Conservation (phyloP, 106 monocot species). For the Xerophyta viscosa region DNA sequence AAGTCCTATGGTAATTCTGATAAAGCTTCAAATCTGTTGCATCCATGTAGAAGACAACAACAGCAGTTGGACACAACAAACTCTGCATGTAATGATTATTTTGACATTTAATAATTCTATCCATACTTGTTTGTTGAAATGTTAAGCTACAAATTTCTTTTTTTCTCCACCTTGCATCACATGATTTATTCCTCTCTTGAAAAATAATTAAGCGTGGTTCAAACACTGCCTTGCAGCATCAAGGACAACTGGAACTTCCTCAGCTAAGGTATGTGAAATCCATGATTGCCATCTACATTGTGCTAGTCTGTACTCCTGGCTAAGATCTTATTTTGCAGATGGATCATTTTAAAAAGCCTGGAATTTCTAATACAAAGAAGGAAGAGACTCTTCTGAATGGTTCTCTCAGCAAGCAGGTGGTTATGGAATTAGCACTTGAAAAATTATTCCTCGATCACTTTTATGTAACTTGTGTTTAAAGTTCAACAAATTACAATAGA, state of each 20-base stretch:
- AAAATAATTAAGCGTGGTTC: neutral
- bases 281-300: neutral
- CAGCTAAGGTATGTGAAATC: constrained; percentile 25
- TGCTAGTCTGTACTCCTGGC: neutral
- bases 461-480: no score
- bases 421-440: neutral
- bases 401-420: neutral
- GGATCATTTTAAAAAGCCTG: neutral
- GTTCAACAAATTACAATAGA: no score
- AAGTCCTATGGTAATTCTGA: constrained; percentile 21
- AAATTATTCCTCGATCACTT: no score
- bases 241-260: constrained; percentile 24
- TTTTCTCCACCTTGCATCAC: neutral
- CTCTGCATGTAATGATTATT: constrained; percentile 16
- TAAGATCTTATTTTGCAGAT: neutral
- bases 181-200: neutral
- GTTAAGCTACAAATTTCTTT: neutral
- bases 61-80: constrained; percentile 6
- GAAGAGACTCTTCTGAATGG: neutral
- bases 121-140: neutral
- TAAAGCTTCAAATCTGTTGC: constrained; percentile 2
- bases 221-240: constrained; percentile 18
- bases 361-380: neutral
- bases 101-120: neutral
- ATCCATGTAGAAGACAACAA: constrained; percentile 5